A percentile compares a stretch with the other conserved stretches of the same genome.
These are phyloP conservation scores for Aspergillus uvarum DNA, from an alignment of 2,329 filamentous ascomycete genomes.

Conservation along the genomic window DNA sequence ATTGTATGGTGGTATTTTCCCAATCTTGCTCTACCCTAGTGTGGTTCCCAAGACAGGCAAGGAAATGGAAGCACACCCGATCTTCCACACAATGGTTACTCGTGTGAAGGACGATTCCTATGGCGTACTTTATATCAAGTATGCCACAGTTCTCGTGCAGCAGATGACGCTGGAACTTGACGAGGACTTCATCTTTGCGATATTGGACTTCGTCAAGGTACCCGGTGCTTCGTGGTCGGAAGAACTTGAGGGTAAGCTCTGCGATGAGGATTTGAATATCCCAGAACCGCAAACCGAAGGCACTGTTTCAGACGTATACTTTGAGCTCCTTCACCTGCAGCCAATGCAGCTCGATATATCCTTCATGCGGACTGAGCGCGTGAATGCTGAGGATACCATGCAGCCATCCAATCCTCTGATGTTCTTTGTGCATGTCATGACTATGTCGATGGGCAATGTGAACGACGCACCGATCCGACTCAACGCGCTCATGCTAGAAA, in stretches of 20 bases:
- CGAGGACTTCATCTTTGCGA: conserved; percentile 95
- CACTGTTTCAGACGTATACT: conserved; percentile 91
- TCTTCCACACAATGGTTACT: conserved; percentile 86
- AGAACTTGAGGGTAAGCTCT: conserved; percentile 78
- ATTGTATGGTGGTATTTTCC: conserved; percentile 96
- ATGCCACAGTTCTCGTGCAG: conserved; percentile 87
- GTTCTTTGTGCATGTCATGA: conserved; percentile 98
- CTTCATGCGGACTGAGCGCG: conserved; percentile 91
- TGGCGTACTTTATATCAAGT: conserved; percentile 97
- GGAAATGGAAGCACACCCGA: conserved; percentile 94
- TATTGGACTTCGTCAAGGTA: conserved; percentile 91
- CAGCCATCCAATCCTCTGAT: conserved; percentile 90
- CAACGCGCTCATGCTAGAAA: conserved; percentile 92
- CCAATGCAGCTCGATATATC: conserved; percentile 98
- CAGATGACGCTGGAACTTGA: conserved; percentile 98
- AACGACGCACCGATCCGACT: conserved; percentile 94
- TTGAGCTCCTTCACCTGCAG: conserved; percentile 93
- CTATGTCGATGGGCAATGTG: conserved; percentile 98
- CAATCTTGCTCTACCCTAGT: conserved; percentile 93
- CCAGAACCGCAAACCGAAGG: conserved; percentile 86
- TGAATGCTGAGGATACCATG: conserved; percentile 94
- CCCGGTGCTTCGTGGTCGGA: conserved; percentile 86
- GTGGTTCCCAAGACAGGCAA: conserved; percentile 96
- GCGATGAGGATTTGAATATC: conserved; percentile 85
- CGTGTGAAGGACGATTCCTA: conserved; percentile 98